Conservation (phyloP, 2,329 filamentous ascomycete species). For the Erysiphe pulchra region DNA sequence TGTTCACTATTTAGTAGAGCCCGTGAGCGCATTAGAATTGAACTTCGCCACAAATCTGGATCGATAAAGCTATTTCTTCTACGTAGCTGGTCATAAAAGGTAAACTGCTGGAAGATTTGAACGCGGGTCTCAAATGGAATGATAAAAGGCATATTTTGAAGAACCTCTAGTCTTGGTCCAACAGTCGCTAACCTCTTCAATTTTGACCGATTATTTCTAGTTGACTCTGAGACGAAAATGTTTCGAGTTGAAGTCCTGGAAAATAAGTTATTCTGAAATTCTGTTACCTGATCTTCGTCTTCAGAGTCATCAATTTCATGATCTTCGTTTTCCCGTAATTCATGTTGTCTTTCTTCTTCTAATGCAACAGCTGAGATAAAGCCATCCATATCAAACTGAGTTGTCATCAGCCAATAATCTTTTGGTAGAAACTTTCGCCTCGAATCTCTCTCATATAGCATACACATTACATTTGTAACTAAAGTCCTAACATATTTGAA, state of each 20-base stretch:
- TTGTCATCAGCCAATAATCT: constrained; percentile 87
- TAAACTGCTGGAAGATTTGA: constrained; percentile 79
- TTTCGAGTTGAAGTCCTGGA: constrained; percentile 26
- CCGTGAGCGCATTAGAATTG: constrained; percentile 19
- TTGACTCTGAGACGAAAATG: constrained; percentile 32
- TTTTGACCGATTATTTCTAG: constrained; percentile 38
- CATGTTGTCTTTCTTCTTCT: constrained; percentile 59
- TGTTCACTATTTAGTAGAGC: constrained; percentile 1
- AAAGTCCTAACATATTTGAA: constrained; percentile 57
- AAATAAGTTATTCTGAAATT: constrained; percentile 7
- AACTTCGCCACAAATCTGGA: constrained; percentile 48
- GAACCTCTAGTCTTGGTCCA: constrained; percentile 64
- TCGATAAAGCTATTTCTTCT: constrained; percentile 48
- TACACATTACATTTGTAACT: constrained; percentile 55
- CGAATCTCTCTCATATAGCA: constrained; percentile 85
- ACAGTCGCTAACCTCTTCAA: constrained; percentile 50
- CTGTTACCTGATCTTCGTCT: constrained; percentile 3
- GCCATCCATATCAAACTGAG: constrained; percentile 61
- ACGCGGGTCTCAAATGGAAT: constrained; percentile 84
- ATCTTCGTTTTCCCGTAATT: constrained; percentile 35
- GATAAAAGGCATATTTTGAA: constrained; percentile 91
- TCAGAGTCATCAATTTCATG: constrained; percentile 19
- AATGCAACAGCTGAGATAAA: constrained; percentile 70
- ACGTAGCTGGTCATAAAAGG: constrained; percentile 54
- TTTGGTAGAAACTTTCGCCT: constrained; percentile 57